Conservation (phyloP, 352 stramenopile genomes). For the Phytophthora multivora region DNA sequence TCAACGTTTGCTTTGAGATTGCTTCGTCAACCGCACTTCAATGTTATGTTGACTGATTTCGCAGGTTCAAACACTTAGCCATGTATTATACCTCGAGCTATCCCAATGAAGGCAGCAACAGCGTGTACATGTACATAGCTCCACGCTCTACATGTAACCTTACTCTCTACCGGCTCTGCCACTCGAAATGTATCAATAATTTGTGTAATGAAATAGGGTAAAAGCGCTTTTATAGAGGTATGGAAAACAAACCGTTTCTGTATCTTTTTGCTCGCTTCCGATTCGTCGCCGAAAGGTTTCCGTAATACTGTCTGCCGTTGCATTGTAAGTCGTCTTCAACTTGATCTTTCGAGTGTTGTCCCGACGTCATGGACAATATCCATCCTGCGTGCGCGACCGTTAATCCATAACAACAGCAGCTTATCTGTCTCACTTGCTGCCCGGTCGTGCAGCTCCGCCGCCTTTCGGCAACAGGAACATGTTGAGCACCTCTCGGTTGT, state of each 20-base stretch:
- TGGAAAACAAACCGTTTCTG: background rate
- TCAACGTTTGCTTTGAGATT: background rate
- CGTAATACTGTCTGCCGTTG: slow-evolving; percentile 5
- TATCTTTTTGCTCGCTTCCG: slow-evolving; percentile 2
- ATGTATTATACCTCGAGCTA: background rate
- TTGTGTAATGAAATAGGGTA: background rate
- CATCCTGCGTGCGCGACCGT: background rate
- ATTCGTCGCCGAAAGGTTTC: slow-evolving; percentile 10
- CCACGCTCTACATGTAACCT: too few relatives aligned
- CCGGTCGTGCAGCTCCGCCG: slow-evolving; percentile 1
- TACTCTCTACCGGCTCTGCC: too few relatives aligned
- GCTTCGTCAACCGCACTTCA: background rate
- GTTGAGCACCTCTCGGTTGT: slow-evolving; percentile 75
- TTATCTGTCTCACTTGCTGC: slow-evolving; percentile 19
- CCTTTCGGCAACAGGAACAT: slow-evolving; percentile 80
- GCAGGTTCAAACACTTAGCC: background rate
- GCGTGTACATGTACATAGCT: too few relatives aligned
- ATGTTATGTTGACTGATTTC: slow-evolving; percentile 1
- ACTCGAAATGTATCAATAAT: too few relatives aligned
- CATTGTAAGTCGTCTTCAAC: slow-evolving; percentile 23
- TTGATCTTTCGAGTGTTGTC: slow-evolving; percentile 31
- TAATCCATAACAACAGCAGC: background rate
- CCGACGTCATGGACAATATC: slow-evolving; percentile 6
- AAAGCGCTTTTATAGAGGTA: background rate
- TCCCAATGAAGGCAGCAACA: too few relatives aligned